Evolutionary conservation across 2,329 filamentous ascomycete genomes (phyloP), one percentile per base, ranked within the genome.

Genomic region (Fusarium sp.): DNA sequence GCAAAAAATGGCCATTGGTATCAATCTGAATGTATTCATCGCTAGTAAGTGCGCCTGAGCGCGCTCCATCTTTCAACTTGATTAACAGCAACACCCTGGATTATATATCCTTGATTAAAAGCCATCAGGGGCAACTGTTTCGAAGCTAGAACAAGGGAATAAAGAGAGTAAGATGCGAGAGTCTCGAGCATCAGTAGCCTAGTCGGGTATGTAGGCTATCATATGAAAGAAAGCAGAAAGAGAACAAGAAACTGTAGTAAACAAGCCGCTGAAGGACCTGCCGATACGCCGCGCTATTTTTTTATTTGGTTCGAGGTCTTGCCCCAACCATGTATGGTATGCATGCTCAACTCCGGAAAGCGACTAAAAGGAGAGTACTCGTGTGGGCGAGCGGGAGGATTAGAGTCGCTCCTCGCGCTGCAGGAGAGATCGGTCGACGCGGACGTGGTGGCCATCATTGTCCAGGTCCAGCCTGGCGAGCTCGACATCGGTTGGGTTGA

Each of bases 331-430:
- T 50, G 22, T 15, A n/a, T 9, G 11, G 22, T 15, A n/a, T 9
- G 11, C 6, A 52, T 32, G 7, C 34, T 48, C 38, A 53, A 58
- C 41, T 61, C 39, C 46, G 36, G 31, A 61, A 63, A 43, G n/a
- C 24, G 38, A 56, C 22, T 28, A 25, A 31, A 29, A 24, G 34
- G 12, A 35, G 15, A 32, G 22, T 67, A 52, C n/a, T n/a, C 31
- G 54, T 61, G 19, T 19, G 28, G 25, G 25, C 12, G 34, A 32
- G 25, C 8, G 28, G 26, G 35, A 26, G 9, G n/a, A 4, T 42
- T 73, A 72, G 58, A 73, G 52, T 31, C 71, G 64, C 48, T 77
- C 73, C 41, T 75, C 73, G 25, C 65, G 72, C 45, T 74, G 72
- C n/a, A 70, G 59, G 19, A 78, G 52, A 40, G 73, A 67, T 22